phyloP scores from a whole-genome alignment of 1,139 yeast genomes.

The Entelexis paramagnoliae region DNA sequence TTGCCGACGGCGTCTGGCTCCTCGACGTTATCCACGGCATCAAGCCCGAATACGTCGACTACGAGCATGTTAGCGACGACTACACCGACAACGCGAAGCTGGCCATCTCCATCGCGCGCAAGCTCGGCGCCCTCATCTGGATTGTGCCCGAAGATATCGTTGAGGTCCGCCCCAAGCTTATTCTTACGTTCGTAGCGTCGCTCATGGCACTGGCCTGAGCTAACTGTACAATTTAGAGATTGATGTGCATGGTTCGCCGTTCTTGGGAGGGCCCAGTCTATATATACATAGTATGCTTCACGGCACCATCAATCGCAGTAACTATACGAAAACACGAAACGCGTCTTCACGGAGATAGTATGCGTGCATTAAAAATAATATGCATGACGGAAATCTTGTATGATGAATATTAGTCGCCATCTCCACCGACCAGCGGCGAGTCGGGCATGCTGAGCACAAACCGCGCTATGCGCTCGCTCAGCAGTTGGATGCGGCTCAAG shows the following conservation, averaged over 20 bases:
- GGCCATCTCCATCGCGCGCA: constrained; percentile 97
- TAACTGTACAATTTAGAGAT: not conserved
- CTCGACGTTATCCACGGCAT: constrained; percentile 85
- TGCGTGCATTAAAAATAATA: too few relatives aligned
- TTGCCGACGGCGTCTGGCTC: constrained; percentile 68
- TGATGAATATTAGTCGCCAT: too few relatives aligned
- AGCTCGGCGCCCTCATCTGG: constrained; percentile 96
- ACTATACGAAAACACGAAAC: too few relatives aligned
- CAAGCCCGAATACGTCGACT: constrained; percentile 96
- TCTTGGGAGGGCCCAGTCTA: not conserved
- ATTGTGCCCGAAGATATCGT: constrained; percentile 97
- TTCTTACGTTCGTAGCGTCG: constrained; percentile 88
- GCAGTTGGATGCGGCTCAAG: not conserved
- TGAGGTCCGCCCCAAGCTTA: constrained; percentile 88
- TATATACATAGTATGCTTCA: not conserved
- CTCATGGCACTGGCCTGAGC: constrained; percentile 49
- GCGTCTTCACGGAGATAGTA: too few relatives aligned
- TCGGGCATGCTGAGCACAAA: not conserved
- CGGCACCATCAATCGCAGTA: not conserved
- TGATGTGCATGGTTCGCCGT: not conserved
- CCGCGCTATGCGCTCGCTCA: not conserved
- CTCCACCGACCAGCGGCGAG: not conserved
- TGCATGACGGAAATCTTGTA: too few relatives aligned
- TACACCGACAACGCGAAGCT: constrained; percentile 87
- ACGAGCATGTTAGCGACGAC: constrained; percentile 82